Percentiles rank a stretch among this genome's conserved stretches.
Evolutionary conservation across 345 rosid genomes (phyloP).

Genomic region (Salix brachista): DNA sequence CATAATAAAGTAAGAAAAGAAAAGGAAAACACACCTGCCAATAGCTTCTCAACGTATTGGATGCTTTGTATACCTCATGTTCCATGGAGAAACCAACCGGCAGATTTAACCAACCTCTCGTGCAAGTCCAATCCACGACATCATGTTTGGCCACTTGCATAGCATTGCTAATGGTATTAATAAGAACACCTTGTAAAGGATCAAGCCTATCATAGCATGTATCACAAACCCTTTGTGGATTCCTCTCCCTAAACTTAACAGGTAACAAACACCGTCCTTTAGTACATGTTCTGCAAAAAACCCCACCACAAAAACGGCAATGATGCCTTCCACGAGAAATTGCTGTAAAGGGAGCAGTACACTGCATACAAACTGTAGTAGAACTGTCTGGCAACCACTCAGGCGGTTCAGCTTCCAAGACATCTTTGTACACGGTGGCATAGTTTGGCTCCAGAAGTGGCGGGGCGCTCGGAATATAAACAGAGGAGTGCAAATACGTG

Average conservation of each 20-base stretch:
- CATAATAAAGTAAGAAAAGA: neutral
- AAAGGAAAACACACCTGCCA: constrained; percentile 29
- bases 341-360: constrained; percentile 71
- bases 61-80: constrained; percentile 88
- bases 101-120: constrained; percentile 91
- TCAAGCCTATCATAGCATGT: constrained; percentile 91
- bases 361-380: constrained; percentile 69
- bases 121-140: constrained; percentile 86
- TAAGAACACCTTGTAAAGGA: constrained; percentile 77
- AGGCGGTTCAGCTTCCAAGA: constrained; percentile 85
- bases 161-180: constrained; percentile 83
- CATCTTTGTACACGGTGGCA: constrained; percentile 55
- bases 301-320: constrained; percentile 92
- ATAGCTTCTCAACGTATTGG: constrained; percentile 74
- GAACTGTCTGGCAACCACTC: constrained; percentile 97
- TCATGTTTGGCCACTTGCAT: constrained; percentile 92
- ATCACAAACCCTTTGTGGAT: constrained; percentile 95
- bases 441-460: constrained; percentile 69
- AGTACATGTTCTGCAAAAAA: constrained; percentile 77
- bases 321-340: constrained; percentile 92
- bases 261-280: constrained; percentile 88
- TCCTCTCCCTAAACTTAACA: constrained; percentile 71
- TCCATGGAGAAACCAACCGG: constrained; percentile 94
- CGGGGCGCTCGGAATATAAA: constrained; percentile 93
- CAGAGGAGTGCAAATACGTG: constrained; percentile 72